Evolutionary conservation across 306 rosid genomes (phyloP), one percentile per base, ranked within the genome.

Genomic region (Prosopis cineraria): DNA sequence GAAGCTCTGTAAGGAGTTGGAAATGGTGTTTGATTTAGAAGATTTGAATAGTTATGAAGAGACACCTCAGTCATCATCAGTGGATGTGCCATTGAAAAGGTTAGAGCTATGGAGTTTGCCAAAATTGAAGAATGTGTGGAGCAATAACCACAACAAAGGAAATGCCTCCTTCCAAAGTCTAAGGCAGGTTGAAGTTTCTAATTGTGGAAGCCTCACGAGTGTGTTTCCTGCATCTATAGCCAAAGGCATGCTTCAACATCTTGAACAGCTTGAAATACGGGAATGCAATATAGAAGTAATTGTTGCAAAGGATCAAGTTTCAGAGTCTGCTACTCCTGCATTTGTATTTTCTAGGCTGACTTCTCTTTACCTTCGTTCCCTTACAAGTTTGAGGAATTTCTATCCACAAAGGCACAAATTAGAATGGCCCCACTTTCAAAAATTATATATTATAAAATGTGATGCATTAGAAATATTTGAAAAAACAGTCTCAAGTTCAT

Each of bases 1-100:
- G 0, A 0, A 2, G 0, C 5, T 2, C 3, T 62, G 68, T 17
- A 2, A n/a, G 3, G 4, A 1, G 24, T 20, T 65, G 1, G 47
- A 37, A 30, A 65, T 37, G 13, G 47, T 36, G 30, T 65, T 65
- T 65, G 47, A 37, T 65, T 37, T 65, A n/a, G 47, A 65, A 8
- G 70, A 36, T 4, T 37, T 65, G 30, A 65, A 65, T 9, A 22
- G 12, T 37, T 2, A n/a, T 65, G 11, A 37, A 8, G 31, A 37
- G 47, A 65, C 1, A 3, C n/a, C n/a, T n/a, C 3, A n/a, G 3
- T 52, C 59, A 20, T 19, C 12, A 20, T 20, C 4, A 2, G 12
- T 52, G 11, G 59, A n/a, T 7, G 29, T 20, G 27, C 59, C 59
- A 20, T 9, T 1, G 17, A 47, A 47, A 17, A n/a, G n/a, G n/a